phyloP scores from a whole-genome alignment of 2,329 filamentous ascomycete species.

The Alternaria hordeiaustralica region DNA sequence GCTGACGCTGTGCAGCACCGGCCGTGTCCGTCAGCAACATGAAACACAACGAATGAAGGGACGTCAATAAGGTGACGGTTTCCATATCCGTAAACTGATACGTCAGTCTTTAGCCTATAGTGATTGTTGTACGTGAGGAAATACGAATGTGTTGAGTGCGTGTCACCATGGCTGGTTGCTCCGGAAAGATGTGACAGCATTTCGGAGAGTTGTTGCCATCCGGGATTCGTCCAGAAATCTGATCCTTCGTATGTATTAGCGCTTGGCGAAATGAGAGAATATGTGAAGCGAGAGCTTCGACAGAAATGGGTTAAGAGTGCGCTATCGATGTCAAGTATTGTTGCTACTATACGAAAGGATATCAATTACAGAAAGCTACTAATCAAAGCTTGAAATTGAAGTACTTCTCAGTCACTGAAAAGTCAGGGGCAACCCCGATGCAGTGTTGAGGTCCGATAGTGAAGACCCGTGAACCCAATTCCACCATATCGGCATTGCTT shows the following conservation, averaged over 20 bases:
- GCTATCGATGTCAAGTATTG: background rate
- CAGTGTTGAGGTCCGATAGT: slow-evolving; percentile 17
- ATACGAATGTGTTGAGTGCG: background rate
- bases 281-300: background rate
- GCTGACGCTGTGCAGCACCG: slow-evolving; percentile 1
- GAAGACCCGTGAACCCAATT: slow-evolving; percentile 19
- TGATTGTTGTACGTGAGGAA: background rate
- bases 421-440: slow-evolving; percentile 16
- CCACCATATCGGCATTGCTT: slow-evolving; percentile 45
- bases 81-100: background rate
- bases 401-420: background rate
- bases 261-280: background rate
- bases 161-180: background rate
- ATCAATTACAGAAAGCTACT: background rate
- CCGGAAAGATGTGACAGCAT: background rate
- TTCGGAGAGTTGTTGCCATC: background rate
- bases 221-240: background rate
- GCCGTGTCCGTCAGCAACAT: slow-evolving; percentile 6
- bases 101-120: slow-evolving; percentile 8
- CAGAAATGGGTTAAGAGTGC: background rate
- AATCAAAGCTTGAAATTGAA: background rate
- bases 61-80: background rate
- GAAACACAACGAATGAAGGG: slow-evolving; percentile 9
- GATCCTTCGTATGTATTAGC: background rate
- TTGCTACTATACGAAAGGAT: background rate